Conservation (phyloP, 768 basidiomycete genomes). For the Sarcodon aspratus region DNA sequence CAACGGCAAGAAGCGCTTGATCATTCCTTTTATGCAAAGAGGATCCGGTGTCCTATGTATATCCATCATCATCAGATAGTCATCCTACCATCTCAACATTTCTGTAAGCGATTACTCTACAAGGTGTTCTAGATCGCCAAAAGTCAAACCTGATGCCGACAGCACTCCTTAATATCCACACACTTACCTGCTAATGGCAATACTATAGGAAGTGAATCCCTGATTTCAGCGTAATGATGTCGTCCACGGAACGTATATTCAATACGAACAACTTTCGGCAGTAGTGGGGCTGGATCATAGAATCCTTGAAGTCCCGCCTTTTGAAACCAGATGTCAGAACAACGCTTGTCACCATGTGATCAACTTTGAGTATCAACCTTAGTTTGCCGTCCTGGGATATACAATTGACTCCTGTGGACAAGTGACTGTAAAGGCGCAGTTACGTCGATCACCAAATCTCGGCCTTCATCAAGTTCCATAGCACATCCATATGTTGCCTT, state of each 20-base stretch:
- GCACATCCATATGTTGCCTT: slow-evolving; percentile 61
- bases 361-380: slow-evolving; percentile 40
- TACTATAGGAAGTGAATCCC: slow-evolving; percentile 57
- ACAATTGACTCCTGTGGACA: slow-evolving; percentile 67
- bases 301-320: slow-evolving; percentile 79
- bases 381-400: slow-evolving; percentile 61
- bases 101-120: background rate
- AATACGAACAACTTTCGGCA: slow-evolving; percentile 56
- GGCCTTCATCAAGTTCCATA: slow-evolving; percentile 34
- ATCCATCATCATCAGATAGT: no score
- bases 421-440: slow-evolving; percentile 75
- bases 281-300: slow-evolving; percentile 72
- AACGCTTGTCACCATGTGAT: slow-evolving; percentile 2
- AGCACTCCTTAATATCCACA: background rate
- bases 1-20: no score
- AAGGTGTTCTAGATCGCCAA: background rate
- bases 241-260: slow-evolving; percentile 69
- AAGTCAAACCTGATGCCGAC: background rate
- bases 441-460: slow-evolving; percentile 57
- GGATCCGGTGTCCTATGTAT: no score
- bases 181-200: slow-evolving; percentile 64
- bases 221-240: slow-evolving; percentile 67
- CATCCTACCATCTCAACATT: no score
- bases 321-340: background rate
- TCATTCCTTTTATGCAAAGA: no score